Conservation (phyloP, 2,329 filamentous ascomycete genomes). For the Albophoma yamanashiensis region DNA sequence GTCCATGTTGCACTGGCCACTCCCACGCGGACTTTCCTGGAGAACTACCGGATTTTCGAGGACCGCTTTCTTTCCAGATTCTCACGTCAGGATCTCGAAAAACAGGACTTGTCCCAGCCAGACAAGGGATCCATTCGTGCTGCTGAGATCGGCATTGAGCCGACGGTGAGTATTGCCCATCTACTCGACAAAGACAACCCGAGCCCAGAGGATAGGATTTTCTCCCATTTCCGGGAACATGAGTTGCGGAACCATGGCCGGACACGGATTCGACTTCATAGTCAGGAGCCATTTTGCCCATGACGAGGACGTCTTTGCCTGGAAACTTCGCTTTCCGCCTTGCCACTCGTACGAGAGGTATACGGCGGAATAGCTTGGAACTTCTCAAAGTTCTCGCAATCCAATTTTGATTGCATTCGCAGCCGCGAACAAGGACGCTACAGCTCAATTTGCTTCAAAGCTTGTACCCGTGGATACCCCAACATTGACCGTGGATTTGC, state of each 20-base stretch:
- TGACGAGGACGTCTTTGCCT: neutral
- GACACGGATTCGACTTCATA: neutral
- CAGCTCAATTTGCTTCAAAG: neutral
- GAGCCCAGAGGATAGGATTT: neutral
- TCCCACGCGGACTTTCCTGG: neutral
- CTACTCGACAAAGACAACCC: neutral
- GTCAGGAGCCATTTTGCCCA: neutral
- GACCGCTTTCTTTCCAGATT: neutral
- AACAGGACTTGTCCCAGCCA: conserved; percentile 8
- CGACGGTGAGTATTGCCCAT: conserved; percentile 3
- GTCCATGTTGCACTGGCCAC: neutral
- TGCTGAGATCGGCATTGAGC: neutral
- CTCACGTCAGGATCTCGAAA: neutral
- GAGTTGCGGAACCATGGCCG: neutral
- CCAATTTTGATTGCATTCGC: conserved; percentile 12
- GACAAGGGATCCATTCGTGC: conserved; percentile 2
- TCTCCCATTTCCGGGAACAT: neutral
- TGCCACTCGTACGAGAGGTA: neutral
- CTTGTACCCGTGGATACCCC: neutral
- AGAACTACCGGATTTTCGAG: neutral
- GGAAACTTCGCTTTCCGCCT: neutral
- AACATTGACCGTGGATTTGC: neutral
- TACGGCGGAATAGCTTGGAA: conserved; percentile 1
- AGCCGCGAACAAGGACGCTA: conserved; percentile 6
- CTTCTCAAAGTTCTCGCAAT: conserved; percentile 10